Percentiles rank a stretch among this genome's conserved stretches.
These are phyloP conservation scores for Claviceps quebecensis DNA, from an alignment of 2,329 filamentous ascomycete genomes.

Conservation along the genomic window DNA sequence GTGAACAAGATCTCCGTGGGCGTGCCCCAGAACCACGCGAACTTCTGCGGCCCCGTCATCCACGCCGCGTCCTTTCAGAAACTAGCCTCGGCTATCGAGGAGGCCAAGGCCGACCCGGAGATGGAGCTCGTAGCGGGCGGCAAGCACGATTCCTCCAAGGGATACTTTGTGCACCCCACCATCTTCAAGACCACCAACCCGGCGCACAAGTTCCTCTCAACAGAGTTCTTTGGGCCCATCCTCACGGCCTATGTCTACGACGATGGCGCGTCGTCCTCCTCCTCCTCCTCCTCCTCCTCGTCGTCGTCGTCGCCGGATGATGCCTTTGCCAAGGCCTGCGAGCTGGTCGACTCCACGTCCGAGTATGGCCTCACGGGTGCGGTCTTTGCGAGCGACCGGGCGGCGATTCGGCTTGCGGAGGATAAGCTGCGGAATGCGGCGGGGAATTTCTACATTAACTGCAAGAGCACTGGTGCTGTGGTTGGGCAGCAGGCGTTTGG, in stretches of 20 bases:
- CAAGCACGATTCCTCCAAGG: conserved; percentile 61
- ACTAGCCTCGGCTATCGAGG: conserved; percentile 61
- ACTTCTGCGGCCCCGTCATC: conserved; percentile 82
- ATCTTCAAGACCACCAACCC: conserved; percentile 65
- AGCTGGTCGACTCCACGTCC: conserved; percentile 54
- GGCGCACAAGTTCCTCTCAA: conserved; percentile 57
- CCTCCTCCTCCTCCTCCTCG: too few species aligned
- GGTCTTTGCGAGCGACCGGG: conserved; percentile 58
- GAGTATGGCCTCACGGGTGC: conserved; percentile 69
- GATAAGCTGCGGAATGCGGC: conserved; percentile 58
- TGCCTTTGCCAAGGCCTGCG: conserved; percentile 45
- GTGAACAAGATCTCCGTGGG: conserved; percentile 58
- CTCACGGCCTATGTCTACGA: conserved; percentile 66
- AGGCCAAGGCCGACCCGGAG: conserved; percentile 60
- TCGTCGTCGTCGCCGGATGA: conserved; percentile 11
- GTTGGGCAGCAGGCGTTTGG: conserved; percentile 63
- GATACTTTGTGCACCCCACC: conserved; percentile 75
- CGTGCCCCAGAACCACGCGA: conserved; percentile 50
- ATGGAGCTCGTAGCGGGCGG: conserved; percentile 64
- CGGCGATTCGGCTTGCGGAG: conserved; percentile 53
- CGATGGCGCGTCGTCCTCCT: conserved; percentile 33
- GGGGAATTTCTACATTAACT: conserved; percentile 79
- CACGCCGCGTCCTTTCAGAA: conserved; percentile 72
- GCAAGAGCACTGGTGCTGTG: conserved; percentile 63
- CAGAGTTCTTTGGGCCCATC: conserved; percentile 73